These are phyloP conservation scores for Areca catechu DNA, from an alignment of 176 grass and related monocot genomes.

Conservation along the genomic window DNA sequence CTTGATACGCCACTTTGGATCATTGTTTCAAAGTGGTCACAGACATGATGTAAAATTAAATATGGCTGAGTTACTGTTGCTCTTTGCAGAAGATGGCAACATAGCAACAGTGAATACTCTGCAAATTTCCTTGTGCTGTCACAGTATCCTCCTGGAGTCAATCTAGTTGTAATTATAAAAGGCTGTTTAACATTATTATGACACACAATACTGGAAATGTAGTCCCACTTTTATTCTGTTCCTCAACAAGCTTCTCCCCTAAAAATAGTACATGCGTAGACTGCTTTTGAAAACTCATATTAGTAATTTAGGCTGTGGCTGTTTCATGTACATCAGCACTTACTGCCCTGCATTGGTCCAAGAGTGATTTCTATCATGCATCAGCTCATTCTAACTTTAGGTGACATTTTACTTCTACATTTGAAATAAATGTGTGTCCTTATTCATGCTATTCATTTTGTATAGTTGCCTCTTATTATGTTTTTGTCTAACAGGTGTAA, in stretches of 20 bases:
- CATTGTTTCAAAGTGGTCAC: constrained; percentile 60
- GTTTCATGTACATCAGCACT: too few relatives aligned
- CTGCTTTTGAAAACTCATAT: too few relatives aligned
- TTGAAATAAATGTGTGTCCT: not conserved
- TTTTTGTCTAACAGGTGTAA: constrained; percentile 44
- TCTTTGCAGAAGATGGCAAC: constrained; percentile 35
- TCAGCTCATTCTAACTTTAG: constrained; percentile 91
- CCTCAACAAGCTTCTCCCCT: too few relatives aligned
- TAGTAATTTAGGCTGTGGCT: too few relatives aligned
- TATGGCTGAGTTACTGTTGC: constrained; percentile 21
- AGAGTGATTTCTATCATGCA: constrained; percentile 71
- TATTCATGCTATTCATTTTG: too few relatives aligned
- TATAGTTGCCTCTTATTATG: not conserved
- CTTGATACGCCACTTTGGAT: constrained; percentile 71
- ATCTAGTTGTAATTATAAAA: too few relatives aligned
- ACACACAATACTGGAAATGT: too few relatives aligned
- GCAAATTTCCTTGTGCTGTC: constrained; percentile 18
- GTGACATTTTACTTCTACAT: constrained; percentile 20
- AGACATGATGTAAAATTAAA: constrained; percentile 54
- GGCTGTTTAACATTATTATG: too few relatives aligned
- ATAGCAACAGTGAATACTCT: constrained; percentile 11
- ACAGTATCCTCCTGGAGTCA: too few relatives aligned
- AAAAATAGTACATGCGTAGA: too few relatives aligned
- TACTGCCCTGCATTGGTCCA: constrained; percentile 38
- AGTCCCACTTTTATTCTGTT: too few relatives aligned